Evolutionary conservation across 2,329 filamentous ascomycete species (phyloP).

Genomic region (Hypoxylon sp.): DNA sequence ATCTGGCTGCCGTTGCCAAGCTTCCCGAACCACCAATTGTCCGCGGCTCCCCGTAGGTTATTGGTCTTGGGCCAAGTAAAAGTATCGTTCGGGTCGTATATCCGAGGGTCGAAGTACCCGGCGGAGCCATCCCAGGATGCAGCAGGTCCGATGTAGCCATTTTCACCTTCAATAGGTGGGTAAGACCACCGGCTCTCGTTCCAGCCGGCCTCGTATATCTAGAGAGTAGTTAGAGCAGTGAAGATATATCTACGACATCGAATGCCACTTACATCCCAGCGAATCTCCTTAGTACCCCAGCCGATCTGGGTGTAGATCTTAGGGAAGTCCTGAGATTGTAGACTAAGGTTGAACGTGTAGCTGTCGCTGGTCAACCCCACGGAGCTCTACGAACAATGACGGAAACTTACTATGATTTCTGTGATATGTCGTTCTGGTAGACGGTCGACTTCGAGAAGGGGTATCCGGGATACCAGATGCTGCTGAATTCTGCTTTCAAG

Average conservation of each 20-base stretch:
- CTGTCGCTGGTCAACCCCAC: conserved; percentile 36
- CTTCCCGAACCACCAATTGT: conserved; percentile 43
- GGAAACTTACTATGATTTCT: conserved; percentile 42
- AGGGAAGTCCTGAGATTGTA: conserved; percentile 50
- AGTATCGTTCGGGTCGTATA: conserved; percentile 47
- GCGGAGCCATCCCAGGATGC: conserved; percentile 45
- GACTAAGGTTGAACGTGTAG: conserved; percentile 50
- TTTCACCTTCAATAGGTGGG: conserved; percentile 49
- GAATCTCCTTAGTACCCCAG: conserved; percentile 51
- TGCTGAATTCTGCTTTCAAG: conserved; percentile 43
- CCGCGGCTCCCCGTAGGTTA: conserved; percentile 38
- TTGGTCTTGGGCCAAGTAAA: conserved; percentile 46
- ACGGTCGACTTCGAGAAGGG: conserved; percentile 39
- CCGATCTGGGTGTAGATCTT: conserved; percentile 47
- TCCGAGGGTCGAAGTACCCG: conserved; percentile 42
- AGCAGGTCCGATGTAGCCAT: conserved; percentile 51
- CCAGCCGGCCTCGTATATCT: conserved; percentile 51
- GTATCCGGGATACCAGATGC: conserved; percentile 42
- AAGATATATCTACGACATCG: neutral
- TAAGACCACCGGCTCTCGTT: conserved; percentile 50
- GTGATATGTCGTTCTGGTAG: conserved; percentile 12
- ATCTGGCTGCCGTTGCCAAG: conserved; percentile 43
- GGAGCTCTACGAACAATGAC: conserved; percentile 13
- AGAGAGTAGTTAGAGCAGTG: neutral
- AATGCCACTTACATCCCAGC: conserved; percentile 51